Evolutionary conservation across 2,329 filamentous ascomycete species (phyloP).

Genomic region (Aspergillus ruber): DNA sequence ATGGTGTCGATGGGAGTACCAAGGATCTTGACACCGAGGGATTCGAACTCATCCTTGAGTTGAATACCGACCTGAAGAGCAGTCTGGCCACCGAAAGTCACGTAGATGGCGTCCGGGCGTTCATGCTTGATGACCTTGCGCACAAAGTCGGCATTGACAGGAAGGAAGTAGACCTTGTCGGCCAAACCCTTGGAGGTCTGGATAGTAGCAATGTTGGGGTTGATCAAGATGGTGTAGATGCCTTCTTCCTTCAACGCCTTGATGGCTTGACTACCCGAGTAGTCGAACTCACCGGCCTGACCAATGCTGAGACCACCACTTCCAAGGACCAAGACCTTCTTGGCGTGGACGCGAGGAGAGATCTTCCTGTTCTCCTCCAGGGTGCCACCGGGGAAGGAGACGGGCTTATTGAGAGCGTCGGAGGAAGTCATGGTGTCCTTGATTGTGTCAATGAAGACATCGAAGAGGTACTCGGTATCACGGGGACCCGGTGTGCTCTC

Average conservation of each 20-base stretch:
- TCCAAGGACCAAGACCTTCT: conserved; percentile 91
- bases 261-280: conserved; percentile 96
- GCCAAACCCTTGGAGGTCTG: conserved; percentile 96
- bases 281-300: conserved; percentile 97
- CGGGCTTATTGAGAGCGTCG: conserved; percentile 62
- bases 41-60: conserved; percentile 93
- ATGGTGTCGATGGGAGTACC: conserved; percentile 97
- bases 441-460: conserved; percentile 89
- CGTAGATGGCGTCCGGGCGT: conserved; percentile 91
- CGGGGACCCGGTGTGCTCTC: conserved; percentile 93
- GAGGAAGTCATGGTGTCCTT: conserved; percentile 62
- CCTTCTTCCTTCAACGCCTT: conserved; percentile 97
- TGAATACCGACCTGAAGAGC: conserved; percentile 95
- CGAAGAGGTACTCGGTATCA: conserved; percentile 94
- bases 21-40: conserved; percentile 84
- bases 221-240: conserved; percentile 96
- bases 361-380: conserved; percentile 69
- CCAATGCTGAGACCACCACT: conserved; percentile 95
- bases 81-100: conserved; percentile 96
- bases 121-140: conserved; percentile 96
- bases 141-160: conserved; percentile 93
- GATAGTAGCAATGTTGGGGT: conserved; percentile 98
- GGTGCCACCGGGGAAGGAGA: conserved; percentile 81
- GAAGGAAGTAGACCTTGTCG: conserved; percentile 98
- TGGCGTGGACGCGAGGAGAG: conserved; percentile 74